Conservation (phyloP, 148 eudicot species). For the Rhododendron ovatum region DNA sequence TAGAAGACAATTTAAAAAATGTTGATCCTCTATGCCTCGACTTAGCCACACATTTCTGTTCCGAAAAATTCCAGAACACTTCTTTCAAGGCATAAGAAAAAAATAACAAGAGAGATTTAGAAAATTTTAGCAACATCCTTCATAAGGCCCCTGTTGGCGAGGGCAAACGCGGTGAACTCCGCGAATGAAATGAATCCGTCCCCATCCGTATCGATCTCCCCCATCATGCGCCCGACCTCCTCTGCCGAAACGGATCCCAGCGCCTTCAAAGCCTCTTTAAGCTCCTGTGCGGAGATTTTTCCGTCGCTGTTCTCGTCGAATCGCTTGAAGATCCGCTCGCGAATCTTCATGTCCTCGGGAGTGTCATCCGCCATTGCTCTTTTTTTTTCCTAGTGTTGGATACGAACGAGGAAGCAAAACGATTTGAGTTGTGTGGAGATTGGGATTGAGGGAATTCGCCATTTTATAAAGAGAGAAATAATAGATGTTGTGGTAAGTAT, state of each 20-base stretch:
- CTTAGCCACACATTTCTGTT: background rate
- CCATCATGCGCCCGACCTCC: conserved; percentile 60
- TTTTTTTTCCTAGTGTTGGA: background rate
- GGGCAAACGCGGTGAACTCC: conserved; percentile 59
- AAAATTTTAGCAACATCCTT: conserved; percentile 79
- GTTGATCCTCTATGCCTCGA: background rate
- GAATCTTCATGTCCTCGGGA: conserved; percentile 48
- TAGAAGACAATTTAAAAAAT: background rate
- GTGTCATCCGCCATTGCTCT: conserved; percentile 31
- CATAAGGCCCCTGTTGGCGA: conserved; percentile 57
- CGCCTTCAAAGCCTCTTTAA: conserved; percentile 57
- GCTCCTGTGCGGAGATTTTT: conserved; percentile 64
- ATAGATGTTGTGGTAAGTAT: background rate
- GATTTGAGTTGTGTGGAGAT: background rate
- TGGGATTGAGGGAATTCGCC: background rate
- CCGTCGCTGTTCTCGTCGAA: conserved; percentile 74
- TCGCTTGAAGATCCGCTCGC: conserved; percentile 68
- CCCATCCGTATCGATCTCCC: conserved; percentile 67
- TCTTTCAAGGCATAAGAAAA: background rate
- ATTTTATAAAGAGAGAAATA: background rate
- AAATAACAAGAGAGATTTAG: conserved; percentile 13
- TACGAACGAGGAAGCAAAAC: background rate
- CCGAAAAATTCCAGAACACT: background rate
- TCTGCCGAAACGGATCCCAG: conserved; percentile 61
- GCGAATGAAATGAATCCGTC: conserved; percentile 69